Evolutionary conservation across 345 rosid genomes (phyloP).

Genomic region (Euphorbia peplus): DNA sequence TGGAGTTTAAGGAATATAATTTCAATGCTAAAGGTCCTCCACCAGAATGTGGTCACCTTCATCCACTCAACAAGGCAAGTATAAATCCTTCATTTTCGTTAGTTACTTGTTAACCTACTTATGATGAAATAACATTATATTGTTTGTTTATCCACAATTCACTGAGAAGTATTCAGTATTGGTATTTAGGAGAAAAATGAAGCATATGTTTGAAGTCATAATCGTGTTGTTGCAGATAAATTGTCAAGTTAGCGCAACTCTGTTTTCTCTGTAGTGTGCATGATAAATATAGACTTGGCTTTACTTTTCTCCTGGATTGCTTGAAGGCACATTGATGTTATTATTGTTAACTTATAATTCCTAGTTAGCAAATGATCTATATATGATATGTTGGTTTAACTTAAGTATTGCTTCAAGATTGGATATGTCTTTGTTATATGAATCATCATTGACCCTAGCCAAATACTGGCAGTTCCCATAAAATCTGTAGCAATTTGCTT

Average conservation of each 20-base stretch:
- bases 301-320: slow-evolving; percentile 1
- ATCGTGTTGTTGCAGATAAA: not conserved
- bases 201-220: not conserved
- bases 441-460: not conserved
- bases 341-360: not conserved
- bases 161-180: not conserved
- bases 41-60: slow-evolving; percentile 84
- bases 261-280: not conserved
- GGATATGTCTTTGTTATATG: not conserved
- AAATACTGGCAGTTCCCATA: not conserved
- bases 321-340: not conserved
- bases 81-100: slow-evolving; percentile 4
- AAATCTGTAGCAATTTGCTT: not conserved
- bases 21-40: slow-evolving; percentile 87
- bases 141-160: not conserved
- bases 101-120: not conserved
- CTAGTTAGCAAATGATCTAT: not conserved
- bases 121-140: slow-evolving; percentile 1
- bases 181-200: not conserved
- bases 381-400: not conserved
- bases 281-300: not conserved
- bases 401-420: not conserved
- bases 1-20: slow-evolving; percentile 90
- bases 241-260: not conserved
- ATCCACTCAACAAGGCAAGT: slow-evolving; percentile 88